Conservation (phyloP, 1,284 basidiomycete species). For the Cystobasidium pallidum region DNA sequence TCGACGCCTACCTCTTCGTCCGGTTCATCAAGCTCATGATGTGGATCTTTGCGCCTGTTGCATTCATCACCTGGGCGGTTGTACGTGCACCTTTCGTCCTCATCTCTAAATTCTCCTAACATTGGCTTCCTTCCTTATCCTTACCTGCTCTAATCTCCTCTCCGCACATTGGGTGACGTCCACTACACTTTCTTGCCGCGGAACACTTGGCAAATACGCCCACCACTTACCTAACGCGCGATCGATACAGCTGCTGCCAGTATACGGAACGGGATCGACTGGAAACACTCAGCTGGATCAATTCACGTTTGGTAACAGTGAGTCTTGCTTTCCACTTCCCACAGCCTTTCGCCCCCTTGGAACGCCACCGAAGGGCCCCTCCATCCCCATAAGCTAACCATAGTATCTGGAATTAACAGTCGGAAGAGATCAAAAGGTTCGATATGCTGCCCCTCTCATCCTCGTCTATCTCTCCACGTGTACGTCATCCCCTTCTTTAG, state of each 20-base stretch:
- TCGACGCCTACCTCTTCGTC: constrained; percentile 92
- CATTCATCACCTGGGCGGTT: constrained; percentile 60
- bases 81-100: background rate
- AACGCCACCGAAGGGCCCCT: background rate
- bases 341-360: background rate
- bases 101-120: background rate
- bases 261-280: constrained; percentile 63
- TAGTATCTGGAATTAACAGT: constrained; percentile 54
- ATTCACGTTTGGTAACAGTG: constrained; percentile 77
- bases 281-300: constrained; percentile 65
- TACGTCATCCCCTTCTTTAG: constrained; percentile 57
- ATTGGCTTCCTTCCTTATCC: too few species aligned
- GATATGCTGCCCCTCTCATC: constrained; percentile 76
- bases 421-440: constrained; percentile 59
- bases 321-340: background rate
- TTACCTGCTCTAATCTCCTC: too few species aligned
- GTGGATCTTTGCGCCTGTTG: constrained; percentile 78
- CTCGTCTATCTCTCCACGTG: constrained; percentile 74
- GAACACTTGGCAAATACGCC: too few species aligned
- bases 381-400: background rate
- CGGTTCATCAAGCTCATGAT: constrained; percentile 80
- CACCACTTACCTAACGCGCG: too few species aligned
- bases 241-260: constrained; percentile 60
- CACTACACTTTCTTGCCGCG: too few species aligned
- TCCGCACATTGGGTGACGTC: background rate